Evolutionary conservation across 2,329 filamentous ascomycete genomes (phyloP).

Genomic region (Orbilia ellipsospora): DNA sequence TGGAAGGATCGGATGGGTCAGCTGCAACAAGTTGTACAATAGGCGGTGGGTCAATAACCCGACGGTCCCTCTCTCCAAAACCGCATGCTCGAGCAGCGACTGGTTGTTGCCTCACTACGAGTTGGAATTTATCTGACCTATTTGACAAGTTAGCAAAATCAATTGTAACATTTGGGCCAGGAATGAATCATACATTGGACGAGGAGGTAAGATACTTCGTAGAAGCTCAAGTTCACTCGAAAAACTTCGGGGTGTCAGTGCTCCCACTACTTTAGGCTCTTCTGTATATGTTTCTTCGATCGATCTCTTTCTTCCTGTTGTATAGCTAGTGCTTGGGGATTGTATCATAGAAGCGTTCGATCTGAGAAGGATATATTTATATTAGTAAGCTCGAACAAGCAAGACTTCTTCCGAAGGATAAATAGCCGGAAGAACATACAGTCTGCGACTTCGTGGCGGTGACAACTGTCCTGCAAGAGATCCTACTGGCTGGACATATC

Average conservation of each 20-base stretch:
- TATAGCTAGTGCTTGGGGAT: conserved; percentile 42
- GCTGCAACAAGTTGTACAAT: conserved; percentile 79
- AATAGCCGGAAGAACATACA: conserved; percentile 26
- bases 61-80: conserved; percentile 82
- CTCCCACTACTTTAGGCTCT: conserved; percentile 28
- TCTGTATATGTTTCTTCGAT: conserved; percentile 45
- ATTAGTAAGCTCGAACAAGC: neutral
- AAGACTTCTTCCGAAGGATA: neutral
- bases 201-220: conserved; percentile 48
- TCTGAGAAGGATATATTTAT: conserved; percentile 26
- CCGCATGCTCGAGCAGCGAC: conserved; percentile 81
- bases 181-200: conserved; percentile 40
- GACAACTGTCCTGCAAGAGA: conserved; percentile 38
- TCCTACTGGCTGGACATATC: conserved; percentile 54
- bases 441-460: conserved; percentile 50
- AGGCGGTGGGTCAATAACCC: conserved; percentile 84
- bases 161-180: conserved; percentile 16
- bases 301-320: conserved; percentile 46
- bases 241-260: conserved; percentile 27
- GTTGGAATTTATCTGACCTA: conserved; percentile 59
- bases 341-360: conserved; percentile 44
- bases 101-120: conserved; percentile 80
- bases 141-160: neutral
- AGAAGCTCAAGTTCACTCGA: conserved; percentile 49
- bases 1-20: conserved; percentile 66